A percentile compares a stretch with the other conserved stretches of the same genome.
These are phyloP conservation scores for Entomortierella beljakovae DNA, from an alignment of 192 early-diverging fungal genomes.

Conservation along the genomic window DNA sequence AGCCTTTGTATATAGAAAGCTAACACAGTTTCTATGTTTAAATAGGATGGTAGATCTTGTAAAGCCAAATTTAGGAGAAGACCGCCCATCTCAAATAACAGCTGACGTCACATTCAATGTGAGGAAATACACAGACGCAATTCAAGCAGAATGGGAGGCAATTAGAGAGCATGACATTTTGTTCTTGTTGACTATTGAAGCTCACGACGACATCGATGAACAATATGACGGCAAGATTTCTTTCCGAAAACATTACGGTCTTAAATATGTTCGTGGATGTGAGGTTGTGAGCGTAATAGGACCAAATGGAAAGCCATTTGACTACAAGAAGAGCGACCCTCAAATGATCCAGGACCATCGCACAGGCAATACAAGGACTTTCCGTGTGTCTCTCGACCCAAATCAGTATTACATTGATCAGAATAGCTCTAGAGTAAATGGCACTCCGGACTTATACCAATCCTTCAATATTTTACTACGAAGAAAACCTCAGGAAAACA, in stretches of 20 bases:
- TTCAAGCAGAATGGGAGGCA: constrained; percentile 90
- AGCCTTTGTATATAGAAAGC: neutral
- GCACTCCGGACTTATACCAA: constrained; percentile 76
- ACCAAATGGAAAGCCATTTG: constrained; percentile 69
- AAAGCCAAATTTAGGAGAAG: constrained; percentile 76
- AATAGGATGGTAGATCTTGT: constrained; percentile 77
- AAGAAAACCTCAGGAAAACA: constrained; percentile 90
- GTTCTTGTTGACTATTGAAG: constrained; percentile 82
- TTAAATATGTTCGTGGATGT: constrained; percentile 88
- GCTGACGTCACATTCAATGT: constrained; percentile 86
- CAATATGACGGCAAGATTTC: constrained; percentile 58
- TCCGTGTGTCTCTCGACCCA: constrained; percentile 86
- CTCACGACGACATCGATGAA: constrained; percentile 56
- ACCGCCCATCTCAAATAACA: constrained; percentile 76
- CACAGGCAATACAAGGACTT: constrained; percentile 62
- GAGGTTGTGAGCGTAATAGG: constrained; percentile 85
- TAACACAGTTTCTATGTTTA: neutral
- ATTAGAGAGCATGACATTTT: constrained; percentile 90
- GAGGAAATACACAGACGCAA: constrained; percentile 72
- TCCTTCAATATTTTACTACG: constrained; percentile 93
- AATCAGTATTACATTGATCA: constrained; percentile 88
- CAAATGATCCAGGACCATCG: constrained; percentile 55
- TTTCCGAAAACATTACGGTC: constrained; percentile 75
- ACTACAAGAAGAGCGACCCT: constrained; percentile 48
- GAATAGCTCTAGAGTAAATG: constrained; percentile 53